These are phyloP conservation scores for Penicillium cinerascens DNA, from an alignment of 495 filamentous ascomycete species.

Conservation along the genomic window DNA sequence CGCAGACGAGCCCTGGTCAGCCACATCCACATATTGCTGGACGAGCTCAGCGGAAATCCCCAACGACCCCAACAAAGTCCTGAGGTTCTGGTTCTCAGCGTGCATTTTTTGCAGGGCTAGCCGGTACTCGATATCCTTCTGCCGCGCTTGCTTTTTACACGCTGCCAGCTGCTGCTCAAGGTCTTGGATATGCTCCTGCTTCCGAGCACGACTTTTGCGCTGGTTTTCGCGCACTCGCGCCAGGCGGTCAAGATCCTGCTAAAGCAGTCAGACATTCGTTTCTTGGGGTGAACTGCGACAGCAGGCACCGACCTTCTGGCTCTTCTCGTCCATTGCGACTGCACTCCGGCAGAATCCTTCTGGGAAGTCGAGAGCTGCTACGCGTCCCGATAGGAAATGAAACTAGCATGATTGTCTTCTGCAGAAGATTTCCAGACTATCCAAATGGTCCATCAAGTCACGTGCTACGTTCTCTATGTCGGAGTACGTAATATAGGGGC, in stretches of 20 bases:
- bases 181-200: conserved; percentile 70
- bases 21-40: conserved; percentile 29
- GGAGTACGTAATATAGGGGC: no score
- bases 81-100: conserved; percentile 37
- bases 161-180: conserved; percentile 62
- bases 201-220: conserved; percentile 69
- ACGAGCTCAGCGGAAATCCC: conserved; percentile 26
- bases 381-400: not conserved
- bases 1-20: conserved; percentile 12
- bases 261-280: conserved; percentile 11
- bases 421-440: not conserved
- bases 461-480: not conserved
- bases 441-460: not conserved
- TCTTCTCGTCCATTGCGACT: conserved; percentile 8
- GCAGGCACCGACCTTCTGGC: conserved; percentile 14
- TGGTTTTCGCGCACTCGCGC: conserved; percentile 72
- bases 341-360: not conserved
- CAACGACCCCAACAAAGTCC: conserved; percentile 20
- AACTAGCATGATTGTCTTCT: not conserved
- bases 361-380: not conserved
- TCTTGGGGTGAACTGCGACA: not conserved
- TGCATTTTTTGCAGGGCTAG: conserved; percentile 35
- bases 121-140: conserved; percentile 36
- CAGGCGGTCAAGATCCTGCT: conserved; percentile 33
- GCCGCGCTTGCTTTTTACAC: conserved; percentile 46